These are phyloP conservation scores for Lipomyces anomalus DNA, from an alignment of 805 yeast species.

Conservation along the genomic window DNA sequence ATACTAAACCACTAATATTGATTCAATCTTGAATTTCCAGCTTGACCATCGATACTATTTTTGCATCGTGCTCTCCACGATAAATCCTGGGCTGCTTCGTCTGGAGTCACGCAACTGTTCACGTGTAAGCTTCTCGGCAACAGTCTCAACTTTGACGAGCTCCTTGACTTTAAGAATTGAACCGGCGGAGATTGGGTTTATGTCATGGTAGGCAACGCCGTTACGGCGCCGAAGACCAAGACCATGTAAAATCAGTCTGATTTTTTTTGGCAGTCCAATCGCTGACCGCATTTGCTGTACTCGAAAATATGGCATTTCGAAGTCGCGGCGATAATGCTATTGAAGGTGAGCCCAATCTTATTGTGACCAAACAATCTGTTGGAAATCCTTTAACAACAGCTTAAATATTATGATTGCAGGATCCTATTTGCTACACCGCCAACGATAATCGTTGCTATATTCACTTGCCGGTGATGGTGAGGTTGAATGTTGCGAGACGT, in stretches of 20 bases:
- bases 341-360: no score
- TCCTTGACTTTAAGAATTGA: slow-evolving; percentile 78
- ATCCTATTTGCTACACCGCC: no score
- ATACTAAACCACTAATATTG: no score
- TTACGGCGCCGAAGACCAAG: slow-evolving; percentile 75
- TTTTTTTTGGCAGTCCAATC: slow-evolving; percentile 72
- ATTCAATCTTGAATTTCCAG: no score
- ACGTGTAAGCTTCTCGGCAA: slow-evolving; percentile 48
- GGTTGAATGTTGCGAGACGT: no score
- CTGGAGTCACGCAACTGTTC: slow-evolving; percentile 50
- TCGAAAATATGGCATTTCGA: slow-evolving; percentile 46
- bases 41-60: no score
- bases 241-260: slow-evolving; percentile 57
- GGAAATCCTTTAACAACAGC: no score
- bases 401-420: no score
- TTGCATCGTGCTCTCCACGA: slow-evolving; percentile 41
- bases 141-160: slow-evolving; percentile 72
- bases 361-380: no score
- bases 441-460: no score
- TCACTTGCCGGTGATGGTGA: no score
- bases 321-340: no score
- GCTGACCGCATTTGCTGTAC: slow-evolving; percentile 75
- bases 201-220: slow-evolving; percentile 63
- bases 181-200: slow-evolving; percentile 78
- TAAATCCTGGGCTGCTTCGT: slow-evolving; percentile 62